phyloP scores from a whole-genome alignment of 768 basidiomycete species.

The Daedaleopsis nitida region DNA sequence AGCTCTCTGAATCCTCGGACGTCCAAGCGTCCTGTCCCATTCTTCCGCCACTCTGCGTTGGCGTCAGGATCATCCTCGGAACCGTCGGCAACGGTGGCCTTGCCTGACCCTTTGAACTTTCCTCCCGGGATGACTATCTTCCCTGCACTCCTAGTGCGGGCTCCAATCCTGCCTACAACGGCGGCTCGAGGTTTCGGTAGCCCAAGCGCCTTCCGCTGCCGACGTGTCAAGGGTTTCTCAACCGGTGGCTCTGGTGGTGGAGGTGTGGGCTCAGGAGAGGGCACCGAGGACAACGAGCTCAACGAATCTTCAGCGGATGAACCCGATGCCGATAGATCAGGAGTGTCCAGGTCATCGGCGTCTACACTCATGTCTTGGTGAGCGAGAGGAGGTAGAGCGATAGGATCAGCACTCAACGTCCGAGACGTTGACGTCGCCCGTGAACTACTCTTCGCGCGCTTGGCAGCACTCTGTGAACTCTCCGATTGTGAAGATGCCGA shows the following conservation, averaged over 20 bases:
- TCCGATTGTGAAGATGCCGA: conserved; percentile 41
- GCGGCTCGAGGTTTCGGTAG: conserved; percentile 56
- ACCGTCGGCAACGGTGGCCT: conserved; percentile 23
- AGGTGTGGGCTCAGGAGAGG: conserved; percentile 31
- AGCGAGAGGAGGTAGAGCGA: neutral
- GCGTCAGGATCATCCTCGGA: conserved; percentile 35
- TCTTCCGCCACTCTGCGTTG: conserved; percentile 60
- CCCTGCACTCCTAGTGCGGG: conserved; percentile 44
- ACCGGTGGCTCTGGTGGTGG: conserved; percentile 33
- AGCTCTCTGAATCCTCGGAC: conserved; percentile 79
- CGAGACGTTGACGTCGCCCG: conserved; percentile 19
- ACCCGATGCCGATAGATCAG: conserved; percentile 27
- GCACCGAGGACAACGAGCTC: conserved; percentile 45
- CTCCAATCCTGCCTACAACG: conserved; percentile 23
- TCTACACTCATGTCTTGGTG: conserved; percentile 18
- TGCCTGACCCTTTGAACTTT: conserved; percentile 38
- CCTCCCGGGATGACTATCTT: conserved; percentile 69
- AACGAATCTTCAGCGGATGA: conserved; percentile 25
- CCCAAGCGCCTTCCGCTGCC: conserved; percentile 70
- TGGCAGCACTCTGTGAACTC: conserved; percentile 32
- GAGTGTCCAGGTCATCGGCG: conserved; percentile 32
- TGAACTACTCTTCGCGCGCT: conserved; percentile 30
- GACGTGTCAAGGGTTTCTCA: conserved; percentile 55
- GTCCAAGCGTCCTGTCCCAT: conserved; percentile 72
- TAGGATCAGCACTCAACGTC: conserved; percentile 1